Base-by-base conservation (phyloP, 371 early-diverging fungal species). In the Nematocida sp. region DNA sequence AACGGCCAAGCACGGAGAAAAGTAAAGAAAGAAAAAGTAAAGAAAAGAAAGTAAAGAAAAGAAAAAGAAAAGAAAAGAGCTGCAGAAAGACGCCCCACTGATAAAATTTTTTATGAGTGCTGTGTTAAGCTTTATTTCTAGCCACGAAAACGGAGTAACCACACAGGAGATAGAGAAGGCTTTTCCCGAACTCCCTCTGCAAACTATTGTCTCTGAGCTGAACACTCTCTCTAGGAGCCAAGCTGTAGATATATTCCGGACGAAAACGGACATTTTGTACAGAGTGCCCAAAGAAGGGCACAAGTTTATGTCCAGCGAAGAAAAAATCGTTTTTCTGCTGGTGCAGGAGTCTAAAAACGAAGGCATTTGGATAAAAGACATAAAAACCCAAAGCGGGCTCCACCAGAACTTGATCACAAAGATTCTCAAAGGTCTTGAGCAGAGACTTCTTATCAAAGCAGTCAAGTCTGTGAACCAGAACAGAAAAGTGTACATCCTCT, bases 401-500 rank as follows among this genome's bases (percentile, higher is more conserved):
- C 91, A 90, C 52, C 86, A 87, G 36, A 86, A 88, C 63, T 86
- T 90, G 5, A 86, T 94, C 46, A 88, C 85, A 45, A 88, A 91
- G 65, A 85, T 88, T 23, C 83, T 95, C 32, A 90, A 90, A 74
- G 83, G 67, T 7, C 82, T 96, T 46, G 95, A 94, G 77, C 88
- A 87, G 75, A 87, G 86, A 75, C 84, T 86, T 57, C 81, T 91
- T 50, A 91, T 95, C 63, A 95, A 95, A 82, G 81, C 88, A 8
- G 87, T 95, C 66, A 95, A 93, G 75, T 89, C 90, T 13, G 88
- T 95, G 78, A 95, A 95, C 27, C 82, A 77, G 48, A 83, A 82
- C 54, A 87, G 89, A 64, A 94, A 93, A 74, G 85, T 91, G 25
- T 95, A 94, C 82, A 92, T 96, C 91, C 85, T 95, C 23, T 88